phyloP scores from a whole-genome alignment of 75 land plant species.

The Cupressus sempervirens region DNA sequence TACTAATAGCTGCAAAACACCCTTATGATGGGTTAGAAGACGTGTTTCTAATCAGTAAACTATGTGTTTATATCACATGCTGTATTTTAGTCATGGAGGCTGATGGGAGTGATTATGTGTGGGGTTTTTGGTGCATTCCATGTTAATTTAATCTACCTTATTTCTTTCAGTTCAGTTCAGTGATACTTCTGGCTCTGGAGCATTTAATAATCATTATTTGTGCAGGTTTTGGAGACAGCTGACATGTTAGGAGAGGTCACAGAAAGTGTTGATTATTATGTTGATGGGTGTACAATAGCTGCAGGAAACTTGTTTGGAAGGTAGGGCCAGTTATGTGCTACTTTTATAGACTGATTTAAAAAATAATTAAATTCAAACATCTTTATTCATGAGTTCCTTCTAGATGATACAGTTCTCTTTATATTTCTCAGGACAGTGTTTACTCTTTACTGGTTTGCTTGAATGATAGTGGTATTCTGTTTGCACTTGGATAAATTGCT shows the following conservation, averaged over 20 bases:
- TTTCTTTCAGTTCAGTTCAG: background rate
- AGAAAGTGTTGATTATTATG: constrained; percentile 90
- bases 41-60: background rate
- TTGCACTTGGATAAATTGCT: background rate
- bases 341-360: background rate
- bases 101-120: background rate
- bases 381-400: background rate
- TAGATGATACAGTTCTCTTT: background rate
- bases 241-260: constrained; percentile 90
- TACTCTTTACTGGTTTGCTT: background rate
- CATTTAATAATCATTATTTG: constrained; percentile 1
- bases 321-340: constrained; percentile 23
- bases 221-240: constrained; percentile 93
- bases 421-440: background rate
- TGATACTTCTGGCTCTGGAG: background rate
- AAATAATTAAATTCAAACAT: background rate
- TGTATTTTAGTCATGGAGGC: background rate
- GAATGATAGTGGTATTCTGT: background rate
- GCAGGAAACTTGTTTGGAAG: constrained; percentile 97
- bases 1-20: background rate
- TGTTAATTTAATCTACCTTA: background rate
- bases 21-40: background rate
- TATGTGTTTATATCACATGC: background rate
- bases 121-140: background rate
- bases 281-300: constrained; percentile 80